These are phyloP conservation scores for Globisporangium acanthophoron DNA, from an alignment of 352 stramenopile genomes.

Conservation along the genomic window DNA sequence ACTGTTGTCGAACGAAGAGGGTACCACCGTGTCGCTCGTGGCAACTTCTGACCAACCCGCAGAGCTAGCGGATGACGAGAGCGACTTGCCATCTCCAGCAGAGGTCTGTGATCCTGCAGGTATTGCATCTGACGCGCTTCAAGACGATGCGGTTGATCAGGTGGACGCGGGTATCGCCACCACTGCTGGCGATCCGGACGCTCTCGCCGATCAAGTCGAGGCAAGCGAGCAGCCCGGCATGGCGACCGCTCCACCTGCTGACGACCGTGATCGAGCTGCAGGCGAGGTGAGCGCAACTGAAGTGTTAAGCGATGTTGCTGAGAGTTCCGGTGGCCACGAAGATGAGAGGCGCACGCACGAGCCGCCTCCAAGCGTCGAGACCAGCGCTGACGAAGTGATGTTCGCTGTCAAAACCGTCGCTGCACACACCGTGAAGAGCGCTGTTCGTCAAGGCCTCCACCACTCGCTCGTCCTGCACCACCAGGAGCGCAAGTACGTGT, in stretches of 20 bases:
- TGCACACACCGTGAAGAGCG: slow-evolving; percentile 2
- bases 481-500: slow-evolving; percentile 8
- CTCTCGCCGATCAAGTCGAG: neutral
- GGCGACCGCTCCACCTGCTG: neutral
- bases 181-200: neutral
- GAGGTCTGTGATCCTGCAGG: neutral
- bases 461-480: slow-evolving; percentile 10
- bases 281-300: neutral
- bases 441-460: slow-evolving; percentile 8
- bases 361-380: neutral
- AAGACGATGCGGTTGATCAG: neutral
- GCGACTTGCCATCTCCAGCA: neutral
- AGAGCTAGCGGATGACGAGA: neutral
- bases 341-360: neutral
- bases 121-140: neutral
- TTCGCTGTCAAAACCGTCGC: neutral
- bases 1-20: neutral
- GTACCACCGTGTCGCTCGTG: neutral
- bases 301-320: too few relatives aligned
- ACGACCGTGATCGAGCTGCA: neutral
- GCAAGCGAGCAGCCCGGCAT: too few relatives aligned
- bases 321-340: neutral
- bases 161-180: neutral
- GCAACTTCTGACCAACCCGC: neutral
- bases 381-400: neutral